Evolutionary conservation across 2,329 filamentous ascomycete genomes (phyloP).

Genomic region (Myriosclerotinia curreyana): DNA sequence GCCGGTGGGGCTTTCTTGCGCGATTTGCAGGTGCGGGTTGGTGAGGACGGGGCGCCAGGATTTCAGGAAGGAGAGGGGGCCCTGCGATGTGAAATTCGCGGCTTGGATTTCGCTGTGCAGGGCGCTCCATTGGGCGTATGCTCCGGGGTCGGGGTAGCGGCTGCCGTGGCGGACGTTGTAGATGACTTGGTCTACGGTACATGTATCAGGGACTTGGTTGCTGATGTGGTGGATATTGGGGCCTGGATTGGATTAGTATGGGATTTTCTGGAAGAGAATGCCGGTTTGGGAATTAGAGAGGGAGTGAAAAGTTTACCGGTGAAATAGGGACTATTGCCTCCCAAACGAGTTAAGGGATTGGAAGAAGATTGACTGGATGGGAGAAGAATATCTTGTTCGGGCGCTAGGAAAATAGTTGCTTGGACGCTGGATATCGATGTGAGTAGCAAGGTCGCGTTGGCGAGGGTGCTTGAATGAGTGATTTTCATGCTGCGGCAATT

Average conservation of each 20-base stretch:
- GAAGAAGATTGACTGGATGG: neutral
- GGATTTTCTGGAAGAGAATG: neutral
- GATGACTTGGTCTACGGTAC: slow-evolving; percentile 57
- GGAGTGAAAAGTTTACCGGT: too few species aligned
- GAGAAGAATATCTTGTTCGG: slow-evolving; percentile 11
- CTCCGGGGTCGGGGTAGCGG: slow-evolving; percentile 59
- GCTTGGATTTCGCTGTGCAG: slow-evolving; percentile 48
- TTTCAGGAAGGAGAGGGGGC: slow-evolving; percentile 54
- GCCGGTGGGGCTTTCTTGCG: slow-evolving; percentile 58
- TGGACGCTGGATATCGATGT: neutral
- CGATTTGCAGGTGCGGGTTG: slow-evolving; percentile 54
- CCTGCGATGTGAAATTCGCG: slow-evolving; percentile 51
- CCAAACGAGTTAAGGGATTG: slow-evolving; percentile 4
- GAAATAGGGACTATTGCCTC: slow-evolving; percentile 19
- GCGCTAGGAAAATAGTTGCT: slow-evolving; percentile 5
- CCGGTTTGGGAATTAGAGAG: too few species aligned
- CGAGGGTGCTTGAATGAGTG: neutral
- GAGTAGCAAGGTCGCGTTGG: neutral
- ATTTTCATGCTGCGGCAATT: neutral
- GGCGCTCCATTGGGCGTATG: slow-evolving; percentile 53
- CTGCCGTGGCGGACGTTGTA: slow-evolving; percentile 61
- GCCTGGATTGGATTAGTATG: neutral
- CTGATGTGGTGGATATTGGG: slow-evolving; percentile 54
- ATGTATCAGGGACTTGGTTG: slow-evolving; percentile 52
- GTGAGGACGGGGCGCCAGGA: slow-evolving; percentile 57